These are phyloP conservation scores for Chamaenerion angustifolium DNA, from an alignment of 345 rosid species.

Conservation along the genomic window DNA sequence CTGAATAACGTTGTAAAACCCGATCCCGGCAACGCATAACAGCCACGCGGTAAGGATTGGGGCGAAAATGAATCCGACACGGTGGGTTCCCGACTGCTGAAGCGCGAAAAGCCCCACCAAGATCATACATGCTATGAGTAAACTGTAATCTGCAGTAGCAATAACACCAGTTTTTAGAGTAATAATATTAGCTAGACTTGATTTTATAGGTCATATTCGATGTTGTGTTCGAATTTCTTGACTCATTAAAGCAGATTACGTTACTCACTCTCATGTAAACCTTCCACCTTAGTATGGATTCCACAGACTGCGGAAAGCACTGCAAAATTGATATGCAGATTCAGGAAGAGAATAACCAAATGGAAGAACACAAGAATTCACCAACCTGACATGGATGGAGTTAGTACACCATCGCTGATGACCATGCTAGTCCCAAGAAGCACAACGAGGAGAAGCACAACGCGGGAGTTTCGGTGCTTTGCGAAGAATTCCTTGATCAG, in stretches of 20 bases:
- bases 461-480: constrained; percentile 37
- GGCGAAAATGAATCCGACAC: constrained; percentile 69
- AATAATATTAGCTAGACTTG: background rate
- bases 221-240: too few species aligned
- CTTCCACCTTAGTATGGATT: constrained; percentile 36
- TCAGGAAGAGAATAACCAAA: background rate
- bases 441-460: constrained; percentile 43
- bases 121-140: constrained; percentile 48
- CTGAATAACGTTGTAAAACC: constrained; percentile 51
- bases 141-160: constrained; percentile 45
- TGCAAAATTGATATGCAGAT: too few species aligned
- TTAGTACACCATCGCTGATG: constrained; percentile 61
- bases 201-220: background rate
- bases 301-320: constrained; percentile 83
- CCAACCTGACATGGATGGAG: constrained; percentile 93
- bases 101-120: constrained; percentile 76
- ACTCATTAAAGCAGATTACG: background rate
- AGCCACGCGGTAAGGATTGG: constrained; percentile 73
- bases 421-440: constrained; percentile 75
- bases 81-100: constrained; percentile 70
- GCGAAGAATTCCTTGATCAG: constrained; percentile 21
- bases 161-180: background rate
- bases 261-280: constrained; percentile 61
- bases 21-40: constrained; percentile 51
- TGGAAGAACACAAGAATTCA: background rate